Conservation (phyloP, 164 flowering plant species). For the Annona cherimola region DNA sequence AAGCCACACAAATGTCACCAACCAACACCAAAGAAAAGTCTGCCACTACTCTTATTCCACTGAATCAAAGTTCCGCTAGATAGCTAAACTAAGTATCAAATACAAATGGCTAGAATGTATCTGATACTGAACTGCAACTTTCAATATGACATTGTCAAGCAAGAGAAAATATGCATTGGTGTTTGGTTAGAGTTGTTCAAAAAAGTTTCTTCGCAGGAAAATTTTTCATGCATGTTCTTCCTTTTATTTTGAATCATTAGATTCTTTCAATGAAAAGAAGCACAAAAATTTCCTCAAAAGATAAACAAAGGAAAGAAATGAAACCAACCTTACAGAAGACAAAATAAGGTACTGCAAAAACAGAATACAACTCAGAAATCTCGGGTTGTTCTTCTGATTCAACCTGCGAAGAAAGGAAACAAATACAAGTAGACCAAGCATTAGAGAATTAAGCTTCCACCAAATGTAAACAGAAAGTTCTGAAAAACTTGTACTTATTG, state of each 20-base stretch:
- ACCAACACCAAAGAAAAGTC: neutral
- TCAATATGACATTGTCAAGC: neutral
- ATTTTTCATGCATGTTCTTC: too few species aligned
- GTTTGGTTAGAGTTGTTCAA: too few species aligned
- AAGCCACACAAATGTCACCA: neutral
- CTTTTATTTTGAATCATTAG: too few species aligned
- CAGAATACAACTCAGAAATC: conserved; percentile 78
- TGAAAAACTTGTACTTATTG: too few species aligned
- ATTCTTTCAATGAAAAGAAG: neutral
- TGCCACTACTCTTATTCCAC: neutral
- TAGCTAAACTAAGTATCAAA: too few species aligned
- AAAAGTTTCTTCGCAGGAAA: too few species aligned
- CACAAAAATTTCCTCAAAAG: neutral
- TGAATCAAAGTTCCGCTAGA: neutral
- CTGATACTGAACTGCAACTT: neutral
- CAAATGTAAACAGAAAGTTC: too few species aligned
- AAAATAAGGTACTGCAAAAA: conserved; percentile 86
- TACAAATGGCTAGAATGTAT: neutral
- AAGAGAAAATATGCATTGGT: too few species aligned
- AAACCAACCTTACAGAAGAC: conserved; percentile 70
- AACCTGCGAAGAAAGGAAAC: conserved; percentile 37
- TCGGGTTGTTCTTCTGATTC: conserved; percentile 98
- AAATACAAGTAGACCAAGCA: too few species aligned
- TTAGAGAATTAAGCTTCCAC: too few species aligned
- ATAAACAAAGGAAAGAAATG: neutral